Evolutionary conservation across 2,329 filamentous ascomycete species (phyloP).

Genomic region (Penicillium paneum): DNA sequence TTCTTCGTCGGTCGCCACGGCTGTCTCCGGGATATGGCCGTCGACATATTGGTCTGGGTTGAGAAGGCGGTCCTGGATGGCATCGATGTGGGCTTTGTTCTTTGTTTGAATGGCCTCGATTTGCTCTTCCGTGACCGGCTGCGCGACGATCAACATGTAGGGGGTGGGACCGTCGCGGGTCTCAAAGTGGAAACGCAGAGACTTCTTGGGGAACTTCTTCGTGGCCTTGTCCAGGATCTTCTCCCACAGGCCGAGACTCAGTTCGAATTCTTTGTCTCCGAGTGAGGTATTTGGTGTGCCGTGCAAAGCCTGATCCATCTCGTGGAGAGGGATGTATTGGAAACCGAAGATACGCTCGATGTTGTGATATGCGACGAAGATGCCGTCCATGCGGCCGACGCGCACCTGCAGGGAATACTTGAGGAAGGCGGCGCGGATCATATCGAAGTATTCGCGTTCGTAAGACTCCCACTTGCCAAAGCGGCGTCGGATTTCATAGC

Average conservation of each 20-base stretch:
- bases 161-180: constrained; percentile 60
- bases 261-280: constrained; percentile 80
- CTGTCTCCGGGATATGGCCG: constrained; percentile 18
- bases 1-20: not conserved
- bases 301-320: constrained; percentile 91
- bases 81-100: constrained; percentile 62
- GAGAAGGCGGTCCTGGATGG: constrained; percentile 59
- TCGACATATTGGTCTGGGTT: constrained; percentile 26
- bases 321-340: constrained; percentile 80
- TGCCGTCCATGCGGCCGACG: constrained; percentile 97
- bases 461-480: constrained; percentile 84
- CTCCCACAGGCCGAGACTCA: constrained; percentile 76
- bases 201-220: constrained; percentile 67
- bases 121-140: constrained; percentile 71
- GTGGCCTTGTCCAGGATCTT: constrained; percentile 74
- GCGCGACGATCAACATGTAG: constrained; percentile 85
- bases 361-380: constrained; percentile 96
- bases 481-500: constrained; percentile 78
- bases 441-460: constrained; percentile 93
- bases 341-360: constrained; percentile 94
- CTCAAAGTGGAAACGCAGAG: constrained; percentile 78
- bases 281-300: constrained; percentile 64
- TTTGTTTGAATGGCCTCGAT: constrained; percentile 71
- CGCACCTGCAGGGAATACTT: constrained; percentile 97
- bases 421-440: constrained; percentile 89